Evolutionary conservation across 2,329 filamentous ascomycete genomes (phyloP), one percentile per base, ranked within the genome.

Genomic region (Fusarium caatingaense): DNA sequence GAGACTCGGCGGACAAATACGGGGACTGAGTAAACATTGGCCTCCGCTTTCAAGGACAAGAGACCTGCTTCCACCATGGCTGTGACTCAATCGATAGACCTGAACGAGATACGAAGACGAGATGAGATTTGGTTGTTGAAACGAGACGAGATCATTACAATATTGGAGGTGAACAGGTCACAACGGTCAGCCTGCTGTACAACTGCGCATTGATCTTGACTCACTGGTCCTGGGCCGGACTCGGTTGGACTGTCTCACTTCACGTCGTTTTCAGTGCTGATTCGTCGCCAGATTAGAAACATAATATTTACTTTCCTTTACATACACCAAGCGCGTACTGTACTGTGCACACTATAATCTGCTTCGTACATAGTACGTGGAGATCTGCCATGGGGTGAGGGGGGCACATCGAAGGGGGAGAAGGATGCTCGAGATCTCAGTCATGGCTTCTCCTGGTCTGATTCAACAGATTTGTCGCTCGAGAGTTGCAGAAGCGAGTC

Each of bases 251-350:
- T 68, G 68, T 70, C 63, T 71, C 67, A 60, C 34, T 23, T 60
- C 45, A 55, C 47, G 63, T 60, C 50, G 46, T 47, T 56, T 40
- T 46, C 44, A 44, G 32, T 16, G 45, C 34, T 58, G 54, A 64
- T 55, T 68, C 48, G 62, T 56, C 47, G 28, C 46, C 21, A 21
- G 41, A 68, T 60, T 21, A 25, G 60, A 69, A 64, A 51, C 51
- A 64, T 48, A 61, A 64, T 70, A 62, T 63, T 69, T 69, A 69
- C 48, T 56, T 63, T 57, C 42, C 40, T 44, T 53, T 44, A 45
- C 47, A 54, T 41, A 45, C 49, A 49, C 56, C 50, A 58, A 8
- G n/a, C 20, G 20, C 25, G 20, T 44, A 44, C 28, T 49, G 20
- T 51, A 20, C n/a, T 42, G 49, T 53, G 16, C 49, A 37, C 34